Evolutionary conservation across 192 early-diverging fungal genomes (phyloP), one percentile per base, ranked within the genome.

Genomic region (Piromyces finnis): DNA sequence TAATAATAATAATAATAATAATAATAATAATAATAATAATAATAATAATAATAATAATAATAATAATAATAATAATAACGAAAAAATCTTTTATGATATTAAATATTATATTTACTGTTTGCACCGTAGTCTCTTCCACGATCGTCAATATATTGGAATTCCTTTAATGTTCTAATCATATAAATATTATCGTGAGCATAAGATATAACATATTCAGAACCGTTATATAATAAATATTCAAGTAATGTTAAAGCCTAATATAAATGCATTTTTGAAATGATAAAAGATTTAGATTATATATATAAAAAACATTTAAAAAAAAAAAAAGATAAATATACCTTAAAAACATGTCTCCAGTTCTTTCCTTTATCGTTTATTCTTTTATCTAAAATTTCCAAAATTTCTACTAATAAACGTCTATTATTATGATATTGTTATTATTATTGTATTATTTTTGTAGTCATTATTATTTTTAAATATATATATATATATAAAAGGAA

Each of bases 281-380:
- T n/a, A n/a, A n/a, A n/a, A n/a, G n/a, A n/a, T n/a, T n/a, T n/a
- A n/a, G n/a, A n/a, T n/a, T n/a, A n/a, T n/a, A n/a, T n/a, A n/a
- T n/a, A n/a, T n/a, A n/a, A n/a, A n/a, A n/a, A n/a, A n/a, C n/a
- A n/a, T n/a, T n/a, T n/a, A n/a, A 32, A 32, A 32, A 32, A 32
- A 32, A 32, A 32, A 32, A 32, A 32, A 32, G 30, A 32, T 9
- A 6, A 32, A 6, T 32, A 37, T 87, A 95, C 94, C 89, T 99
- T 99, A 84, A 94, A 98, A 30, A 99, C 97, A 85, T 99, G 97
- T 80, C 96, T 88, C 97, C 97, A 99, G 87, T 97, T 93, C 86
- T 96, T 97, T 37, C 97, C 97, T 82, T 92, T 93, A 87, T 99
- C 97, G 82, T 98, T 97, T 83, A 99, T 86, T 12, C 96, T 90